Base-by-base conservation (phyloP, 768 basidiomycete species). In the Neoboletus subvelutipes region DNA sequence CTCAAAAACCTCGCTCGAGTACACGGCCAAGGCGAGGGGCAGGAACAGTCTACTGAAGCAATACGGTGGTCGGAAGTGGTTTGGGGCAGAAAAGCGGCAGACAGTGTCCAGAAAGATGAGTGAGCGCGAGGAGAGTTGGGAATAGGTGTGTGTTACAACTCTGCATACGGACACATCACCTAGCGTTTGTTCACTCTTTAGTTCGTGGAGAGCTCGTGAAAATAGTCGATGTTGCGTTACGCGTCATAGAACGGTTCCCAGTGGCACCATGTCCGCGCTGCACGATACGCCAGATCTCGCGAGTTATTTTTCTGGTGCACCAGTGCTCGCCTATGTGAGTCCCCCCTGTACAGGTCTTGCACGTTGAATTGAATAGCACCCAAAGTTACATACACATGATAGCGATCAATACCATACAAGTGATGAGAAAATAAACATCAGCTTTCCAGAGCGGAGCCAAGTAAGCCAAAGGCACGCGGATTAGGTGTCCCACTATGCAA, bases 31-130 rank as follows among this genome's bases (percentile, higher is more conserved):
- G 53, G 57, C n/a, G 63, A 60, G 33, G 49, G 22, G 20, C 20
- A 43, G 49, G 15, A 69, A 57, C 54, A 52, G 24, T 18, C 63
- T 22, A 43, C 53, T 0, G 59, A 56, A 17, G 58, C 49, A 65
- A 71, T 80, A 40, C 67, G 71, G 26, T 85, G 83, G 84, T 77
- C 72, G 50, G 80, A 84, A 47, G 77, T 82, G 5, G 68, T 84
- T 49, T 79, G 51, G 81, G 84, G 57, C 60, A 69, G 60, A 74
- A 76, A 67, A 56, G 5, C 50, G 5, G 48, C 20, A 11, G 59
- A 57, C 7, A 45, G n/a, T 37, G 53, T 56, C 18, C 52, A 46
- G 28, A 57, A 63, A 72, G 67, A 75, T 40, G 65, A 73, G 51
- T 77, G 73, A 75, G 73, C 77, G 31, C 66, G 70, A 63, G 66